Base-by-base conservation (phyloP, 1,284 basidiomycete genomes). In the Microbotryum saponariae region DNA sequence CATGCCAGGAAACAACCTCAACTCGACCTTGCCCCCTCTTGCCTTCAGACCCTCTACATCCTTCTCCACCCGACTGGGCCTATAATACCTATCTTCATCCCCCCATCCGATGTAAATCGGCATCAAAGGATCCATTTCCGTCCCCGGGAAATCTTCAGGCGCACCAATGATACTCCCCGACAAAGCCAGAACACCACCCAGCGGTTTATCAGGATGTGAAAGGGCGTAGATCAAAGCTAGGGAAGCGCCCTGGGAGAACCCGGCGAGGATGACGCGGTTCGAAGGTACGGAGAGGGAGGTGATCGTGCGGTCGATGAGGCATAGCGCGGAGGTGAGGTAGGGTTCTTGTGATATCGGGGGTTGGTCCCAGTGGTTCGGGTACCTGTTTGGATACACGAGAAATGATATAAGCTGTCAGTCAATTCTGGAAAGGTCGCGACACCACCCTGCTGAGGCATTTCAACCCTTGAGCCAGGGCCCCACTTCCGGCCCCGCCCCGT, bases 161-260 rank as follows among this genome's bases (percentile, higher is more conserved):
- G 14, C 27, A 7, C 56, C 56, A 20, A 58, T 45, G 49, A 58
- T 45, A 16, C 46, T 50, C 4, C 50, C 56, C 12, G 31, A 27
- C 4, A 58, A 33, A 14, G 56, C 56, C 7, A 52, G 7, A 37
- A 58, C 16, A 33, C 49, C 42, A 10, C 50, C 56, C 9, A 51
- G 29, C 0, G 27, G 29, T 14, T 20, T 42, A 18, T 53, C 51
- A 12, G 56, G 49, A 23, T 58, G 56, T 9, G 12, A n/a, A 21
- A 58, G 42, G 12, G 29, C 10, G 56, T 58, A 46, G 7, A 33
- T 45, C 12, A 58, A 37, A 12, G 49, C 42, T 5, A 58, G 20
- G 12, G 56, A 37, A n/a, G 45, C 23, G n/a, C 56, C 56, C 45
- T 58, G 56, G 48, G 25, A 31, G 50, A 58, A 52, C 9, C 56